Evolutionary conservation across 495 filamentous ascomycete species (phyloP), one percentile per base, ranked within the genome.

Genomic region (Penicillium steckii): DNA sequence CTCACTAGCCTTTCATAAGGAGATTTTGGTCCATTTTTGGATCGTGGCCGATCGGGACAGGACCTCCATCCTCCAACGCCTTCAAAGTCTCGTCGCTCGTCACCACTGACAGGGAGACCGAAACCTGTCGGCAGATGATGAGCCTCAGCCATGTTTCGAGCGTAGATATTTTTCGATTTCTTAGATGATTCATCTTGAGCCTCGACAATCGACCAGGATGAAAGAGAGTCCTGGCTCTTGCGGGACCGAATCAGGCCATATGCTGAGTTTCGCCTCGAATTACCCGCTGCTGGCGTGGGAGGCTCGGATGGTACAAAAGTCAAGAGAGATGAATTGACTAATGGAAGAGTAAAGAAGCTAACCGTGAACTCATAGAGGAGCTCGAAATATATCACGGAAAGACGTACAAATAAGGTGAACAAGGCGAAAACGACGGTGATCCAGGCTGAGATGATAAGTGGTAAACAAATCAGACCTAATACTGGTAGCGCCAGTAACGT

Each of bases 21-120:
- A 12, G 43, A 32, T 17, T 42, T 56, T 9, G 57, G 65, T 13
- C 81, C 52, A 6, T 53, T 64, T 2, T 48, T 56, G 21, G 48
- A 29, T 15, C 44, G 56, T 13, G 60, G 48, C 23, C 15, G 23
- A 25, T 60, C 48, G 4, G 53, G 42, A 24, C 64, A 68, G 18
- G 64, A 64, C 46, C 86, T 74, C 89, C 88, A 92, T 1, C 90
- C 90, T 10, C 90, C 90, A 3, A 95, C 78, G n/a, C 89, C 90
- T 70, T 95, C 90, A 58, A 86, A 95, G 68, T 95, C 90, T 4
- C 89, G 77, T 45, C 79, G 76, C 18, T 79, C 58, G 43, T 73
- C 62, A 9, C 65, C 64, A 58, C 70, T 69, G 33, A 69, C 58
- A 9, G 73, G 67, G 4, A 68, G 52, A 23, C 63, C 66, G 22